These are phyloP conservation scores for Nakaseomyces kungkrabaensis DNA, from an alignment of 1,139 yeast species.

Conservation along the genomic window DNA sequence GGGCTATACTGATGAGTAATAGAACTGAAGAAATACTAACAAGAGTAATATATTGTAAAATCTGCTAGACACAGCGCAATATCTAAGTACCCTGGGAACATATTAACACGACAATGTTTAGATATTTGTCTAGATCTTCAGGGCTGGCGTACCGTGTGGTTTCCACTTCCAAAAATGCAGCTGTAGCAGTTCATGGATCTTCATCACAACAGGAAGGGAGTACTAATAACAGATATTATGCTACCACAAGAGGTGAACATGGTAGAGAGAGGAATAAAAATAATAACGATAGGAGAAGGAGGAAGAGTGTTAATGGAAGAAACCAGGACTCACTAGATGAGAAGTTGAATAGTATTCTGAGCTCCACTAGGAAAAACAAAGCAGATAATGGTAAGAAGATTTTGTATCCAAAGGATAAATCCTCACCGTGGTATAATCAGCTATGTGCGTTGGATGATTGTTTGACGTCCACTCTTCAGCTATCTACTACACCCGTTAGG, in stretches of 20 bases:
- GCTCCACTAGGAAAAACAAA: background rate
- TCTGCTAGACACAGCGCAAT: no score
- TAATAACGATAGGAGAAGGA: background rate
- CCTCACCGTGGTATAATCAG: constrained; percentile 34
- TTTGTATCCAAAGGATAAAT: constrained; percentile 1
- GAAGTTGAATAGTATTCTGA: background rate
- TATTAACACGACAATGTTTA: background rate
- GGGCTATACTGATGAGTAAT: no score
- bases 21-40: no score
- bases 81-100: no score
- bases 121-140: background rate
- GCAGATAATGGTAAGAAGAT: background rate
- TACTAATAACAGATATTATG: background rate
- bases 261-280: background rate
- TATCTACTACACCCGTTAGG: constrained; percentile 19
- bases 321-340: background rate
- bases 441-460: constrained; percentile 39
- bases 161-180: background rate
- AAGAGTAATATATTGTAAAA: no score
- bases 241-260: background rate
- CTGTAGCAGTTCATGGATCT: background rate
- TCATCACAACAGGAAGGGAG: background rate
- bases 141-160: background rate
- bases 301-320: background rate
- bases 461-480: constrained; percentile 29